A percentile compares a stretch with the other conserved stretches of the same genome.
Conservation (phyloP, 1,284 basidiomycete species). For the Boletus smithii region DNA sequence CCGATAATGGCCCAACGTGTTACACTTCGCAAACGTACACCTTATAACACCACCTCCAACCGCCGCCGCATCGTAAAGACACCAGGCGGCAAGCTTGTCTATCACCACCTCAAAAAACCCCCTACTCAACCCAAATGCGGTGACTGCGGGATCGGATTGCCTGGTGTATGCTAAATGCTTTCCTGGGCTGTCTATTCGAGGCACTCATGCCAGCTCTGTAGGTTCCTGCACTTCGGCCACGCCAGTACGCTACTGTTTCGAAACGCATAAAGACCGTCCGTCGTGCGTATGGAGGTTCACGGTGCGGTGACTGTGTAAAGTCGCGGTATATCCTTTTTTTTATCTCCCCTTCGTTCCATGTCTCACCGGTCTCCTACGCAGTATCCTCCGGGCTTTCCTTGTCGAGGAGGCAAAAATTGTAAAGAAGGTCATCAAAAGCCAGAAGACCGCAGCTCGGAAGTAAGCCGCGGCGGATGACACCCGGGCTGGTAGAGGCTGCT, state of each 20-base stretch:
- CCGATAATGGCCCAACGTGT: slow-evolving; percentile 94
- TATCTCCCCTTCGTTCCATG: not conserved
- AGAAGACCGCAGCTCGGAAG: slow-evolving; percentile 29
- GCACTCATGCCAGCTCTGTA: slow-evolving; percentile 31
- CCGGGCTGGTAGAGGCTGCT: not conserved
- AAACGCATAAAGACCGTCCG: slow-evolving; percentile 95
- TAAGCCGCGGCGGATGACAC: slow-evolving; percentile 11
- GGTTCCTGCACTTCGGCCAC: slow-evolving; percentile 91
- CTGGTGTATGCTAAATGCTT: slow-evolving; percentile 67
- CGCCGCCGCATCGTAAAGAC: slow-evolving; percentile 96
- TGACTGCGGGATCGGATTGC: slow-evolving; percentile 90
- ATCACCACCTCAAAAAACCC: slow-evolving; percentile 88
- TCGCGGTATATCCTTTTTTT: slow-evolving; percentile 62
- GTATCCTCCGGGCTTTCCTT: slow-evolving; percentile 97
- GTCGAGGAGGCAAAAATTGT: slow-evolving; percentile 99
- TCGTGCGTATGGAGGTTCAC: slow-evolving; percentile 92
- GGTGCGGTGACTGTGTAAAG: slow-evolving; percentile 91
- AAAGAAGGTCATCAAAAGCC: slow-evolving; percentile 97
- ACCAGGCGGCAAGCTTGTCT: slow-evolving; percentile 88
- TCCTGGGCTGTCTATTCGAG: not conserved
- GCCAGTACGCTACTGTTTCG: slow-evolving; percentile 89
- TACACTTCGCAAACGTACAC: slow-evolving; percentile 96
- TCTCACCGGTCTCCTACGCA: slow-evolving; percentile 32
- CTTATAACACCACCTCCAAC: slow-evolving; percentile 99
- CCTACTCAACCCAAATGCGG: slow-evolving; percentile 92